Conservation (phyloP, 2,329 filamentous ascomycete species). For the Phaeosphaeria sp. region DNA sequence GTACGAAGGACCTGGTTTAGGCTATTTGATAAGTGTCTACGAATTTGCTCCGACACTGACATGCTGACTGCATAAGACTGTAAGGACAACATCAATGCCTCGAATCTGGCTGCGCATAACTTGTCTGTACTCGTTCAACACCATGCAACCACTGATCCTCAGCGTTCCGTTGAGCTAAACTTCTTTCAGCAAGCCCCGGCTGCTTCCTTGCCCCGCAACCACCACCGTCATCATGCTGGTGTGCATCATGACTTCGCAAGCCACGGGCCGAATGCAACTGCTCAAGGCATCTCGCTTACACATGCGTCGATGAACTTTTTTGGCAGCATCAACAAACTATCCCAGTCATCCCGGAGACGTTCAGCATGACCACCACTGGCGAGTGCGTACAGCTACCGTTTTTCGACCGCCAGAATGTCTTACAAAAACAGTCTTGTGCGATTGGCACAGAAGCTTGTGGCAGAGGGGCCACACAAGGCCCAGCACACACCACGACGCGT, state of each 20-base stretch:
- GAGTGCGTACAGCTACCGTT: constrained; percentile 6
- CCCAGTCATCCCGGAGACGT: not conserved
- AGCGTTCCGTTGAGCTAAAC: too few relatives aligned
- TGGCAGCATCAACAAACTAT: not conserved
- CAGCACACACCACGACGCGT: constrained; percentile 40
- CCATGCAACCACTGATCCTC: not conserved
- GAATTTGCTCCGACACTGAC: too few relatives aligned
- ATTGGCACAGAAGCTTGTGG: constrained; percentile 51
- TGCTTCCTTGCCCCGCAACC: constrained; percentile 1
- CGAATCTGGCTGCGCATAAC: too few relatives aligned
- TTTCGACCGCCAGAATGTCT: not conserved
- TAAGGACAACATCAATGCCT: too few relatives aligned
- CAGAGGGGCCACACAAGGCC: constrained; percentile 46
- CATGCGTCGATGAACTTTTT: too few relatives aligned
- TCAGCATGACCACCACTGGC: constrained; percentile 14
- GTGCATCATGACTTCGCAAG: not conserved
- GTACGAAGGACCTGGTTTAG: too few relatives aligned
- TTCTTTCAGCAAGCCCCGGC: not conserved
- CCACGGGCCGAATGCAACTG: not conserved
- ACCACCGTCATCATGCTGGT: constrained; percentile 4
- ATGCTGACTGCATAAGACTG: too few relatives aligned
- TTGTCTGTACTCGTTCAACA: not conserved
- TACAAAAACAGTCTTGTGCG: constrained; percentile 44
- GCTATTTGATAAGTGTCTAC: too few relatives aligned
- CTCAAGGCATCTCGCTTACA: not conserved